A percentile compares a stretch with the other conserved stretches of the same genome.
phyloP scores from a whole-genome alignment of 1,284 basidiomycete species.

The Leccinum pachyderme region DNA sequence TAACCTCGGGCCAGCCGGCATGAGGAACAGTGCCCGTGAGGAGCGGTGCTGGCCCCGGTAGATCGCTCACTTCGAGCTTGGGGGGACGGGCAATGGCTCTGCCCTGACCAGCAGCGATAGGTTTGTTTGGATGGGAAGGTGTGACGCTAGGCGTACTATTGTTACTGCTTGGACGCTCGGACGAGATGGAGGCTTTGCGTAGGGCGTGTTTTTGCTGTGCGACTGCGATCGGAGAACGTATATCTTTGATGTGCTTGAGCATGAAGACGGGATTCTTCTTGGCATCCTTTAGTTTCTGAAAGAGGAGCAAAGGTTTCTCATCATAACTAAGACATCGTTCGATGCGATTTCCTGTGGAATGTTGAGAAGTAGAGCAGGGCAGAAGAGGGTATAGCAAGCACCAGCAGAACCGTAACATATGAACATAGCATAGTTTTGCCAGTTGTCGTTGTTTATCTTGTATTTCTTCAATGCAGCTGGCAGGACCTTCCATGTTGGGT shows the following conservation, averaged over 20 bases:
- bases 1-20: slow-evolving; percentile 72
- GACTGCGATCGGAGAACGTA: slow-evolving; percentile 93
- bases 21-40: slow-evolving; percentile 57
- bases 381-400: slow-evolving; percentile 33
- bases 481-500: slow-evolving; percentile 97
- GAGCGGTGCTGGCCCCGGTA: slow-evolving; percentile 39
- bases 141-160: slow-evolving; percentile 19
- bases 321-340: slow-evolving; percentile 97
- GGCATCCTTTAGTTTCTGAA: slow-evolving; percentile 96
- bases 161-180: slow-evolving; percentile 24
- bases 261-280: slow-evolving; percentile 99
- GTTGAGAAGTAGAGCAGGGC: neutral
- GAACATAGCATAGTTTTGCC: slow-evolving; percentile 99
- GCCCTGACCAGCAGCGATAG: slow-evolving; percentile 29
- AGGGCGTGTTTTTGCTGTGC: slow-evolving; percentile 92
- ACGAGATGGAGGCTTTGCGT: slow-evolving; percentile 58
- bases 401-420: slow-evolving; percentile 94
- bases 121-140: slow-evolving; percentile 24
- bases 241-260: slow-evolving; percentile 98
- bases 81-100: slow-evolving; percentile 49
- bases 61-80: slow-evolving; percentile 62
- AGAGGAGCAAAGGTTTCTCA: slow-evolving; percentile 94
- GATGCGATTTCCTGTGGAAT: slow-evolving; percentile 60
- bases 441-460: slow-evolving; percentile 97
- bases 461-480: slow-evolving; percentile 99